Evolutionary conservation across 768 basidiomycete species (phyloP), one percentile per base, ranked within the genome.

Genomic region (Rhodotorula paludigena): DNA sequence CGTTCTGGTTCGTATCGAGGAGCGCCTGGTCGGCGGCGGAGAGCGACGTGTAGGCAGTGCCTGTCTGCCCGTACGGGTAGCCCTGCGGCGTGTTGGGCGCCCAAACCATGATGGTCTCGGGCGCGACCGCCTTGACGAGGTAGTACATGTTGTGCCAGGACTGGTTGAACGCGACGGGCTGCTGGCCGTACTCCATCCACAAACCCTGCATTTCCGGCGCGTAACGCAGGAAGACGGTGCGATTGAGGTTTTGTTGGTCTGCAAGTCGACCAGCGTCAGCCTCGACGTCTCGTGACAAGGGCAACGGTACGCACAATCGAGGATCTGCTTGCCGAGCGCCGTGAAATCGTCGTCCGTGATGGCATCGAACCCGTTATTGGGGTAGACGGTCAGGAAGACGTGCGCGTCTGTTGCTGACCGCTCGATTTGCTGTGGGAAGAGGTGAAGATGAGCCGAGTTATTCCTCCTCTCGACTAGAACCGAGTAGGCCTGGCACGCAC

Each of bases 141-240:
- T 58, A 67, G 69, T 76, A 74, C 66, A 75, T 71, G 18, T 47
- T 54, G 23, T 41, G 55, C 71, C 73, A 77, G 23, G 48, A 48
- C 28, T 54, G 35, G 33, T 54, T 38, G 68, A 74, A 77, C 33
- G 32, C 69, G 25, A 63, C 69, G 23, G 76, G 76, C 57, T 74
- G 66, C 36, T 57, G 54, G 28, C 73, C 72, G 66, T 74, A 77
- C 21, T 39, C n/a, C 62, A 68, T 61, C 76, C 76, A 77, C 15
- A 38, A 57, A 16, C 76, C 76, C 44, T 77, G 73, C 76, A 77
- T 77, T 53, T 77, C 76, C 32, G 76, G 76, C 28, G 73, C 76
- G 66, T 72, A 77, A 28, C 76, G 70, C 4, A 77, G 64, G 73
- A 74, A 77, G 41, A 69, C 68, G 36, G 71, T 69, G 28, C 75